Evolutionary conservation across 2,329 filamentous ascomycete species (phyloP).

Genomic region (Acephala macrosclerotiorum): DNA sequence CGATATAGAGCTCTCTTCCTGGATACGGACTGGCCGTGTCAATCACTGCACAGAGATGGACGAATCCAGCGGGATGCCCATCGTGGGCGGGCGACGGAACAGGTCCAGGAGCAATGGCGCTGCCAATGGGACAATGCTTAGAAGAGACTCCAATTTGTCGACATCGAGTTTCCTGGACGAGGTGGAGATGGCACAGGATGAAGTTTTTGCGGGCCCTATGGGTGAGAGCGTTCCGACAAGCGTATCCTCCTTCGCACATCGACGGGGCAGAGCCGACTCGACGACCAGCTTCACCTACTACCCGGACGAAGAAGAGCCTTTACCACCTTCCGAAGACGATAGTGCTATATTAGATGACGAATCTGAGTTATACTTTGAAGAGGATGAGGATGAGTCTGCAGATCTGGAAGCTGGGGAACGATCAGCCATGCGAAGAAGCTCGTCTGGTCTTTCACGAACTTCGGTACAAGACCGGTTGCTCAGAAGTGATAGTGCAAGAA

Average conservation of each 20-base stretch:
- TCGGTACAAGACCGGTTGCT: conserved; percentile 72
- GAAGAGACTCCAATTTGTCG: conserved; percentile 74
- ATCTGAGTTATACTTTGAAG: conserved; percentile 42
- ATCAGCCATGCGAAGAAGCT: conserved; percentile 63
- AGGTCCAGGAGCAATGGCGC: conserved; percentile 40
- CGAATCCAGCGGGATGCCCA: conserved; percentile 36
- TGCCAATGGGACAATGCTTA: conserved; percentile 57
- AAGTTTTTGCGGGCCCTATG: conserved; percentile 92
- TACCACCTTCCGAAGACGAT: conserved; percentile 47
- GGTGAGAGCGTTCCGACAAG: conserved; percentile 97
- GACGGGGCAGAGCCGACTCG: conserved; percentile 81
- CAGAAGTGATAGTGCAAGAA: conserved; percentile 73
- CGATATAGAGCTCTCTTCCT: neutral
- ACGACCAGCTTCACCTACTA: conserved; percentile 91
- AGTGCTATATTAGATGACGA: conserved; percentile 49
- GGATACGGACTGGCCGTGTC: conserved; percentile 23
- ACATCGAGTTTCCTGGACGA: conserved; percentile 86
- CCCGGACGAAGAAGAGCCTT: conserved; percentile 66
- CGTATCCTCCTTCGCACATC: conserved; percentile 88
- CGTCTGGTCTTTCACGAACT: conserved; percentile 64
- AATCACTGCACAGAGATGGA: conserved; percentile 36
- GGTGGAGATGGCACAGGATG: conserved; percentile 98
- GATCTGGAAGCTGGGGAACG: conserved; percentile 46
- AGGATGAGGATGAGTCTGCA: conserved; percentile 38
- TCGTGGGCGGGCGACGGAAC: conserved; percentile 40